Percentiles rank a stretch among this genome's conserved stretches.
Evolutionary conservation across 2,329 filamentous ascomycete species (phyloP).

Genomic region (Colletotrichum sp.): DNA sequence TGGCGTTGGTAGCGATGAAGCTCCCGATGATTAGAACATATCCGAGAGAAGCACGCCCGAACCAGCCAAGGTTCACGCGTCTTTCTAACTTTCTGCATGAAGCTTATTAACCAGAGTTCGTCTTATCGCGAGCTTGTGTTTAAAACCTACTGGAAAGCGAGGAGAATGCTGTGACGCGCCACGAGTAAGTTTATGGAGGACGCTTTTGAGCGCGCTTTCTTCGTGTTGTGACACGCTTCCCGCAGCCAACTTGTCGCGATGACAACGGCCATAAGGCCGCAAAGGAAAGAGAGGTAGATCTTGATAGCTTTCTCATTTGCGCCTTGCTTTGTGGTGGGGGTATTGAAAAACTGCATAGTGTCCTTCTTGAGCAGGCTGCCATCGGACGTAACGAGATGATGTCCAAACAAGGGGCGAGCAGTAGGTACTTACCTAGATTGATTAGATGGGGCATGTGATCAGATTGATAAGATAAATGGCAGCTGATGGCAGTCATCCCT

Average conservation of each 20-base stretch:
- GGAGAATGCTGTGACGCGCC: neutral
- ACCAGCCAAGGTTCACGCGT: neutral
- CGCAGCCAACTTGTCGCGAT: neutral
- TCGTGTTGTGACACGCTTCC: neutral
- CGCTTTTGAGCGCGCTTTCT: neutral
- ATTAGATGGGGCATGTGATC: neutral
- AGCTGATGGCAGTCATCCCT: neutral
- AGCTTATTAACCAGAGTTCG: neutral
- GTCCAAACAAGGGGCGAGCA: neutral
- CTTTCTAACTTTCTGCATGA: neutral
- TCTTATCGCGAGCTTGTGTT: neutral
- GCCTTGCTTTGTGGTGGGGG: neutral
- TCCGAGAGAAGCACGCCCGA: neutral
- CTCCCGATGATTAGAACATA: neutral
- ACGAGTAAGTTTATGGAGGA: no score
- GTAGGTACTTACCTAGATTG: neutral
- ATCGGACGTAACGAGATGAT: neutral
- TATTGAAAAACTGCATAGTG: neutral
- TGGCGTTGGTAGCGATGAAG: neutral
- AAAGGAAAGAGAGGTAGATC: neutral
- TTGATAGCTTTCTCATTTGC: conserved; percentile 6
- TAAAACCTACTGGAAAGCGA: neutral
- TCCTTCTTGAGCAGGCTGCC: neutral
- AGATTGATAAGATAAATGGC: conserved; percentile 9
- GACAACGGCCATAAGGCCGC: neutral